Evolutionary conservation across 2,329 filamentous ascomycete genomes (phyloP).

Genomic region (Diplodia corticola): DNA sequence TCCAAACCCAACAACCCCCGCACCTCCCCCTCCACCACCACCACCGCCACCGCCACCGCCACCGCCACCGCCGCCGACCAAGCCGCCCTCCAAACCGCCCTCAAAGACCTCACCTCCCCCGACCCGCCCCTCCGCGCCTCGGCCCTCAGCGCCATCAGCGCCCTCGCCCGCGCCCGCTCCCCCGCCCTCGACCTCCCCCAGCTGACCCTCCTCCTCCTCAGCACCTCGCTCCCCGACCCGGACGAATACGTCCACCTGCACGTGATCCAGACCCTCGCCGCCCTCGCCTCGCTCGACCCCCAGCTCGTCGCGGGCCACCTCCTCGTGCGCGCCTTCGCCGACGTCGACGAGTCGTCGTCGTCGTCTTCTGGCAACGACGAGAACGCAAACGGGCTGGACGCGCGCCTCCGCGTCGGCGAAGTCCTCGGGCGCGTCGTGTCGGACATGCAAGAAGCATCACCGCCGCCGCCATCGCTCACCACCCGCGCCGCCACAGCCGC

Average conservation of each 20-base stretch:
- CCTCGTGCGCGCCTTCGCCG: conserved; percentile 67
- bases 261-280: conserved; percentile 65
- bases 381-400: conserved; percentile 52
- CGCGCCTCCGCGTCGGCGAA: conserved; percentile 68
- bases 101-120: conserved; percentile 27
- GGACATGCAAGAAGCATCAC: conserved; percentile 19
- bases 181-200: conserved; percentile 67
- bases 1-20: conserved; percentile 49
- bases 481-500: not conserved
- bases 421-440: conserved; percentile 32
- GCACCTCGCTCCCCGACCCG: conserved; percentile 62
- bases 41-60: conserved; percentile 48
- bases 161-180: conserved; percentile 57
- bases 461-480: no score
- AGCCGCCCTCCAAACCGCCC: not conserved
- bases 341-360: conserved; percentile 52
- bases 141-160: conserved; percentile 37
- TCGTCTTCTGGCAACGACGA: conserved; percentile 26
- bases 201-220: conserved; percentile 63
- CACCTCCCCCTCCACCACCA: conserved; percentile 24
- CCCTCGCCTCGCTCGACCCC: conserved; percentile 63
- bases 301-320: conserved; percentile 59
- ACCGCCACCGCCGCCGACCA: conserved; percentile 45
- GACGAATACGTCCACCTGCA: conserved; percentile 72
- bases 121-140: conserved; percentile 41